Evolutionary conservation across 305 asterid species (phyloP), one percentile per base, ranked within the genome.

Genomic region (Nicotiana rustica): DNA sequence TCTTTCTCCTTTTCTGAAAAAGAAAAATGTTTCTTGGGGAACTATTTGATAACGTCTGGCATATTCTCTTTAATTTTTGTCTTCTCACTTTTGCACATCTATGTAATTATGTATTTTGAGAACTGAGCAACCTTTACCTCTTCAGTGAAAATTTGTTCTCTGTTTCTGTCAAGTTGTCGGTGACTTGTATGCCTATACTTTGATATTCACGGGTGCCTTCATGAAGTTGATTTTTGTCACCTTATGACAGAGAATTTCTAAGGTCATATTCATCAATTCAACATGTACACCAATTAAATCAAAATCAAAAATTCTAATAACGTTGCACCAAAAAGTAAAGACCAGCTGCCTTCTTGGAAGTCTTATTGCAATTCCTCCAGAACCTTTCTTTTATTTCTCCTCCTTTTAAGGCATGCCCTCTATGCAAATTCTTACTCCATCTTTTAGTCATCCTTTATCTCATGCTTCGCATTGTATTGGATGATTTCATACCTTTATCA

Each of bases 301-400:
- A 47, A 71, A 41, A 25, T 71, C 1, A 44, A 71, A 21, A 71
- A 13, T 47, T 44, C 36, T 71, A 44, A 21, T 47, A 21, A 6
- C 57, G 21, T 71, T 5, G 5, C 21, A 38, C 3, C 4, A 36
- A 71, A 19, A 13, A 71, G 6, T 21, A 71, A 44, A 47, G 38
- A 71, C 56, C 60, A 44, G 61, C 61, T 71, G 38, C 38, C 61
- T 71, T 71, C 25, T 19, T 47, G 61, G 78, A 44, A 0, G 1
- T 71, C 61, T 47, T 33, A 47, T 41, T 47, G 61, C 61, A 44
- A 36, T 44, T 44, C 78, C 21, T 19, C 36, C 5, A 52, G 21
- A 44, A 41, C 41, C 59, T 70, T n/a, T 70, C 8, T 70, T 70
- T 41, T 70, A 57, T 14, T 73, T 73, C 79, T 73, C 79, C 79